Evolutionary conservation across 176 grass and related monocot species (phyloP), one percentile per base, ranked within the genome.

Genomic region (Pontederia paniculata): DNA sequence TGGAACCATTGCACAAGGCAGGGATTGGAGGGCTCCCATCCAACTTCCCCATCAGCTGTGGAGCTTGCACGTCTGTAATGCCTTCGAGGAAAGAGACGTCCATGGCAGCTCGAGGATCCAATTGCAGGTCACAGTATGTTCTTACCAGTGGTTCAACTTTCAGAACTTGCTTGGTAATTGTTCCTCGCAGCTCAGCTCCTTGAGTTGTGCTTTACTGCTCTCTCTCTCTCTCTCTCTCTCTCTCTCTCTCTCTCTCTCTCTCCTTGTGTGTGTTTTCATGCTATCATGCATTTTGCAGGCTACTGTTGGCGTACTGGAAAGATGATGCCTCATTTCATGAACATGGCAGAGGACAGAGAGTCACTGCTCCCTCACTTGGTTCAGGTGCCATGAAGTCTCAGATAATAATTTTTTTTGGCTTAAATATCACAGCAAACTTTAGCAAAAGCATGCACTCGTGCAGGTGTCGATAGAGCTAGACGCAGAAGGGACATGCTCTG

Each of bases 111-210:
- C 63, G 5, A 68, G 25, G 57, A 48, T 98, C 5, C 75, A 66
- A 28, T 44, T 91, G n/a, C 86, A 88, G 21, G 76, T 81, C 58
- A 88, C 86, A 2, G 74, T 65, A 21, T 98, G 93, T 78, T 98
- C 93, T 47, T 98, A 98, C 78, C 68, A 79, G 42, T 98, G 93
- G 86, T 98, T 98, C 50, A 31, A 98, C 45, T 98, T 91, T 66
- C 83, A 88, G 44, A 74, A 73, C 9, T 91, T 91, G 93, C 91
- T 98, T 18, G 93, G 89, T 95, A 89, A 58, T 14, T 21, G 13
- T 10, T 41, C 42, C 1, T 15, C 28, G 3, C 28, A 3, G n/a
- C n/a, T n/a, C 28, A 6, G 28, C 3, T 37, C 28, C 28, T 37
- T 6, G 28, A 37, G 28, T n/a, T n/a, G n/a, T n/a, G n/a, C n/a